Base-by-base conservation (phyloP, 2,329 filamentous ascomycete genomes). In the Talaromyces amestolkiae region DNA sequence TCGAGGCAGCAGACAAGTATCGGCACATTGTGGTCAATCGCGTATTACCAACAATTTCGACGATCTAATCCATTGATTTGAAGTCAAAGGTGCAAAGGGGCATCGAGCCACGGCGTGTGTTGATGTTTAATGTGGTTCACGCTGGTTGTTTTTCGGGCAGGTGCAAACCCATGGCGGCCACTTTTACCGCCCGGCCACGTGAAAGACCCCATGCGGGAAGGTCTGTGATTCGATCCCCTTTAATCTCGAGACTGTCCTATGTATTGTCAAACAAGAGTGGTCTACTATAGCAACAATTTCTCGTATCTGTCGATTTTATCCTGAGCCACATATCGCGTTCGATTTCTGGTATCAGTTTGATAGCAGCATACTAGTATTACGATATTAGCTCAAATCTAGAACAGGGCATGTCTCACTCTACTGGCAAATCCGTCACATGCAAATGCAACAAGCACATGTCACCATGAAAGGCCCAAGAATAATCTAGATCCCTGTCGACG, bases 11-110 rank as follows among this genome's bases (percentile, higher is more conserved):
- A 17, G n/a, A 56, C 31, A 15, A 31, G 27, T 51, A 22, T 51
- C 33, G 39, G 45, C 22, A 43, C 65, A 67, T 67, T 51, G 53
- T 59, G 65, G 45, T 53, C 31, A 56, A 37, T 39, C 11, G 33
- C n/a, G 2, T 6, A 13, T 22, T 2, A 17, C 39, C 7, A 22
- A 2, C 17, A 6, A 15, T 37, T 2, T 56, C 11, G 17, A 56
- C 3, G 24, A 9, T 15, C 53, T 56, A 24, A 10, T 15, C 19
- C 33, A 22, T 37, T 56, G 33, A 11, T 15, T 19, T 15, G 6
- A 35, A 10, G 11, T 19, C 27, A 4, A n/a, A 13, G 24, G 22
- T n/a, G 24, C 8, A n/a, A 17, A 33, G 27, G 9, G 11, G 49
- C 7, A 47, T 47, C 27, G 45, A 49, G 49, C 17, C 3, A 15